phyloP scores from a whole-genome alignment of 2,329 filamentous ascomycete species.

The Ophiocordyceps australis region DNA sequence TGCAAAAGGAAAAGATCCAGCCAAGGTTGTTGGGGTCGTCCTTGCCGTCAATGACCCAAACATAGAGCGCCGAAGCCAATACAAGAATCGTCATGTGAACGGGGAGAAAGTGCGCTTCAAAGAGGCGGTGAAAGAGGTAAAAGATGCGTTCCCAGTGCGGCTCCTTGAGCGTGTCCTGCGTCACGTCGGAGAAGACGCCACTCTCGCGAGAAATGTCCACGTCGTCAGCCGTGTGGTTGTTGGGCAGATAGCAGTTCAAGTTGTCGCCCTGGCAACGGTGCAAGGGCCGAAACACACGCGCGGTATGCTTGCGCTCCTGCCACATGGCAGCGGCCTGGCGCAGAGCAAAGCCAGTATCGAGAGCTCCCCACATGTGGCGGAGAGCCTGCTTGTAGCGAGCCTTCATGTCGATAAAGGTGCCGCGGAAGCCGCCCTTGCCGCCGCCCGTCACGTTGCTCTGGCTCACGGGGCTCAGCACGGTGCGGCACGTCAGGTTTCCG shows the following conservation, averaged over 20 bases:
- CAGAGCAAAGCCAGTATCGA: slow-evolving; percentile 50
- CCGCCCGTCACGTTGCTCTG: slow-evolving; percentile 53
- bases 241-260: slow-evolving; percentile 27
- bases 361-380: slow-evolving; percentile 59
- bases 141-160: slow-evolving; percentile 37
- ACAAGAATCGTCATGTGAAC: slow-evolving; percentile 49
- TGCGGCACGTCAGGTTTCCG: slow-evolving; percentile 45
- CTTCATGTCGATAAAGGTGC: slow-evolving; percentile 35
- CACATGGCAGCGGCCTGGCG: slow-evolving; percentile 38
- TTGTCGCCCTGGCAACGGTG: slow-evolving; percentile 27
- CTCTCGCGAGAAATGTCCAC: slow-evolving; percentile 23
- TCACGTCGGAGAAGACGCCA: slow-evolving; percentile 36
- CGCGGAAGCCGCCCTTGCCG: slow-evolving; percentile 30
- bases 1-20: slow-evolving; percentile 43
- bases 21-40: slow-evolving; percentile 32
- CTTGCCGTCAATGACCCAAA: slow-evolving; percentile 29
- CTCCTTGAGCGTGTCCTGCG: slow-evolving; percentile 27
- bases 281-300: slow-evolving; percentile 34
- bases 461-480: slow-evolving; percentile 50
- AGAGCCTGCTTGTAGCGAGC: slow-evolving; percentile 56
- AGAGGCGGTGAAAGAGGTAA: slow-evolving; percentile 47
- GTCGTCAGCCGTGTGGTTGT: slow-evolving; percentile 19
- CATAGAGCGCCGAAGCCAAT: slow-evolving; percentile 41
- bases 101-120: slow-evolving; percentile 56
- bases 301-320: slow-evolving; percentile 36